Conservation (phyloP, 177 flowering plant species). For the Telopea speciosissima region DNA sequence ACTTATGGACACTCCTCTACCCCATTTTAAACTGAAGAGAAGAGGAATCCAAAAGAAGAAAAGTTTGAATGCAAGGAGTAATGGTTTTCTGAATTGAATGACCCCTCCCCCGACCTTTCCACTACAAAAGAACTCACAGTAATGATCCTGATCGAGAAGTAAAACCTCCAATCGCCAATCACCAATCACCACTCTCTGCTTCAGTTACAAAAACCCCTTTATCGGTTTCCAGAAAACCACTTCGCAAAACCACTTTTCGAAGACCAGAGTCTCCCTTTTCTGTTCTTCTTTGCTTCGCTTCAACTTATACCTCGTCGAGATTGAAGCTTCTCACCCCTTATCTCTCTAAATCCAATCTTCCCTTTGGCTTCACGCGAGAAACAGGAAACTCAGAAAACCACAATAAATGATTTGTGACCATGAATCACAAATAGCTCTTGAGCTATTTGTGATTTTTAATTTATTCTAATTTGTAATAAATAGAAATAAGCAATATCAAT, state of each 20-base stretch:
- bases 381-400: conserved; percentile 11
- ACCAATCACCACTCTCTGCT: not conserved
- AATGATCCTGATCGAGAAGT: conserved; percentile 10
- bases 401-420: too few relatives aligned
- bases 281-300: too few relatives aligned
- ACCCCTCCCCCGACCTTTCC: conserved; percentile 10
- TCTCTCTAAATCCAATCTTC: not conserved
- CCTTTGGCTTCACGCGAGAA: not conserved
- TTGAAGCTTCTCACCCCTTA: not conserved
- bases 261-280: conserved; percentile 4
- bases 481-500: too few relatives aligned
- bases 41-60: not conserved
- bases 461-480: too few relatives aligned
- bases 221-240: not conserved
- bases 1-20: conserved; percentile 3
- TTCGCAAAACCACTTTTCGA: conserved; percentile 11
- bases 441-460: too few relatives aligned
- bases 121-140: conserved; percentile 4
- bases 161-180: not conserved
- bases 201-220: conserved; percentile 14
- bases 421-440: too few relatives aligned
- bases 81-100: conserved; percentile 1
- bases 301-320: too few relatives aligned
- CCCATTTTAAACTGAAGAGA: conserved; percentile 1
- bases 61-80: not conserved